Evolutionary conservation across 352 stramenopile species (phyloP).

Genomic region (Phytophthora europaea): DNA sequence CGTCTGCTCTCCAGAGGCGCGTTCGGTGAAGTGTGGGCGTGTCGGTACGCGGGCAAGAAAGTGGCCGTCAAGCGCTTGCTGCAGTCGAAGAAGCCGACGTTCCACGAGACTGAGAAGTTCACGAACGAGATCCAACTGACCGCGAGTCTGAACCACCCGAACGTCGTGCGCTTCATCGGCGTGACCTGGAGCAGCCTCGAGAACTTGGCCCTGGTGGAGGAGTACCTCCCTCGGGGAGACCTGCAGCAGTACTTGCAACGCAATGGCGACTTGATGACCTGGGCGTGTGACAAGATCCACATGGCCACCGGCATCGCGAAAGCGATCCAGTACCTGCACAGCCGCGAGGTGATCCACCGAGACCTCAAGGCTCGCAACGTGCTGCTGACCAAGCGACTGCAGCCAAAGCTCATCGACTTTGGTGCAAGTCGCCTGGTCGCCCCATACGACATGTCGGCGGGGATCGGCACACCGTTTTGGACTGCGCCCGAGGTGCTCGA

Average conservation of each 20-base stretch:
- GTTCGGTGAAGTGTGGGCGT: conserved; percentile 69
- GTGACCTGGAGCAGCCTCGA: conserved; percentile 60
- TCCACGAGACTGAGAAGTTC: conserved; percentile 54
- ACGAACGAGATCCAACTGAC: conserved; percentile 62
- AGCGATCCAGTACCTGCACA: conserved; percentile 54
- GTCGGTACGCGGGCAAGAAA: conserved; percentile 41
- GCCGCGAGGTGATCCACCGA: conserved; percentile 66
- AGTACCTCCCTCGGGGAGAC: conserved; percentile 64
- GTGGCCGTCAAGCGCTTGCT: conserved; percentile 68
- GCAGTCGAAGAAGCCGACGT: conserved; percentile 48
- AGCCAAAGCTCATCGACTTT: conserved; percentile 59
- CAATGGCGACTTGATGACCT: conserved; percentile 43
- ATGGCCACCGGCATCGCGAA: conserved; percentile 50
- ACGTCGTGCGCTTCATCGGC: conserved; percentile 60
- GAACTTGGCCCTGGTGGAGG: conserved; percentile 60
- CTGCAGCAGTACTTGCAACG: conserved; percentile 50
- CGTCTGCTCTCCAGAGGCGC: conserved; percentile 51
- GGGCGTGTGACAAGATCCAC: conserved; percentile 47
- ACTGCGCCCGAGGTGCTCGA: conserved; percentile 77
- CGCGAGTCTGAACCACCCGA: conserved; percentile 52
- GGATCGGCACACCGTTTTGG: conserved; percentile 68
- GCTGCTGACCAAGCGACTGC: conserved; percentile 56
- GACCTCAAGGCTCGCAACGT: conserved; percentile 88
- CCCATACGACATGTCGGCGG: conserved; percentile 43
- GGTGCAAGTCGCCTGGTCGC: conserved; percentile 38